Evolutionary conservation across 2,329 filamentous ascomycete genomes (phyloP).

Genomic region (Aspergillus neoniger): DNA sequence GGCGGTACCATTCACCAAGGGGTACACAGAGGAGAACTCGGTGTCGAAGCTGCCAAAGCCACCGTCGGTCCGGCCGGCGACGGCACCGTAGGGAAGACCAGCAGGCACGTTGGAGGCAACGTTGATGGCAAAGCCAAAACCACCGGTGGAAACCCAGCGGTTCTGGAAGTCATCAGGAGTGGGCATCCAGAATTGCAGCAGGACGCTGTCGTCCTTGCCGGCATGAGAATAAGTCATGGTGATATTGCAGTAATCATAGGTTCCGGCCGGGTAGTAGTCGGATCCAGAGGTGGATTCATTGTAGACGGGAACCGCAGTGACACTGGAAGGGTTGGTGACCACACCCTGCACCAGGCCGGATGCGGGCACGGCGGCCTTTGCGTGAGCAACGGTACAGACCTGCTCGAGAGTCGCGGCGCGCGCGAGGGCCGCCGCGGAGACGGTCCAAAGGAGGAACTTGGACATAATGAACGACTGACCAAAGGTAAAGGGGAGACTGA

Average conservation of each 20-base stretch:
- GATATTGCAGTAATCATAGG: slow-evolving; percentile 46
- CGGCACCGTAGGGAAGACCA: slow-evolving; percentile 8
- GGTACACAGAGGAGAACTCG: slow-evolving; percentile 2
- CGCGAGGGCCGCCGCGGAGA: slow-evolving; percentile 6
- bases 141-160: slow-evolving; percentile 51
- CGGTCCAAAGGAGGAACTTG: slow-evolving; percentile 1
- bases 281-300: slow-evolving; percentile 7
- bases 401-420: slow-evolving; percentile 1
- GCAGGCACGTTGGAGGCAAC: slow-evolving; percentile 7
- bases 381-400: background rate
- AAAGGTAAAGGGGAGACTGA: background rate
- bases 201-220: slow-evolving; percentile 40
- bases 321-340: slow-evolving; percentile 4
- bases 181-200: slow-evolving; percentile 48
- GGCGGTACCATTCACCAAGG: slow-evolving; percentile 3
- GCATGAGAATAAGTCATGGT: slow-evolving; percentile 51
- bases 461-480: slow-evolving; percentile 1
- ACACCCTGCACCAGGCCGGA: background rate
- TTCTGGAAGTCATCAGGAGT: slow-evolving; percentile 48
- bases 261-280: slow-evolving; percentile 18
- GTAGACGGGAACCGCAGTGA: slow-evolving; percentile 4
- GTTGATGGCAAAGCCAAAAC: slow-evolving; percentile 51
- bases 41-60: slow-evolving; percentile 8
- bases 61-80: slow-evolving; percentile 5
- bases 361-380: background rate